Conservation (phyloP, 768 basidiomycete species). For the Mycena albidolilacea region DNA sequence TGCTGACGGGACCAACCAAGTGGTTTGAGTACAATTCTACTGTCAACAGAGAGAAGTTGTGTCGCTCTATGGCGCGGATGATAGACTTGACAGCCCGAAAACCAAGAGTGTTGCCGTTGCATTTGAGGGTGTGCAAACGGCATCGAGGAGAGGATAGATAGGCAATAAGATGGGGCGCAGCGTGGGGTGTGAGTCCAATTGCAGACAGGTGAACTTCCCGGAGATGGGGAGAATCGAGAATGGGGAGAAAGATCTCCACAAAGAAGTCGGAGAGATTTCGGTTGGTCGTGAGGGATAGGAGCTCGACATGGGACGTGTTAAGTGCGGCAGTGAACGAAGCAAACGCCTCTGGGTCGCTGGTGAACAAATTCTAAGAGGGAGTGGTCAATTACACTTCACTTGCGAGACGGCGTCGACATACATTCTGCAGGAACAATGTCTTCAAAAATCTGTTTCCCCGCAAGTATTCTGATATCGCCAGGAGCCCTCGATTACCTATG, state of each 20-base stretch:
- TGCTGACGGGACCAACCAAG: slow-evolving; percentile 44
- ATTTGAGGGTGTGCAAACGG: slow-evolving; percentile 62
- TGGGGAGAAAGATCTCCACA: slow-evolving; percentile 62
- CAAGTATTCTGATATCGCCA: slow-evolving; percentile 68
- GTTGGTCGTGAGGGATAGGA: slow-evolving; percentile 68
- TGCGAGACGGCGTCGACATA: slow-evolving; percentile 49
- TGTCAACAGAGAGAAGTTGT: slow-evolving; percentile 63
- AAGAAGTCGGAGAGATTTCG: slow-evolving; percentile 66
- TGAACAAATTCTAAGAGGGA: slow-evolving; percentile 56
- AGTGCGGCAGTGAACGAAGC: slow-evolving; percentile 62
- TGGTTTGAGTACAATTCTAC: slow-evolving; percentile 68
- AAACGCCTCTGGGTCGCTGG: slow-evolving; percentile 53
- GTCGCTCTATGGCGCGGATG: slow-evolving; percentile 58
- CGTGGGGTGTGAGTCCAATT: slow-evolving; percentile 59
- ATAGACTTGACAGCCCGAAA: slow-evolving; percentile 60
- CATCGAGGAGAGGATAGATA: slow-evolving; percentile 70
- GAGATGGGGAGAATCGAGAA: slow-evolving; percentile 63
- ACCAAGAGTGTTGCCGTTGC: slow-evolving; percentile 71
- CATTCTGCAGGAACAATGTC: slow-evolving; percentile 71
- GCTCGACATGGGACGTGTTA: slow-evolving; percentile 67
- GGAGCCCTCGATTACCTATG: slow-evolving; percentile 69
- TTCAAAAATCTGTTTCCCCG: slow-evolving; percentile 60
- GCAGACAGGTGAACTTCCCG: slow-evolving; percentile 71
- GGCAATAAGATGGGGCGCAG: slow-evolving; percentile 58
- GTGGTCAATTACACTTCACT: slow-evolving; percentile 36